phyloP scores from a whole-genome alignment of 2,329 filamentous ascomycete genomes.

The Fusarium sp. region DNA sequence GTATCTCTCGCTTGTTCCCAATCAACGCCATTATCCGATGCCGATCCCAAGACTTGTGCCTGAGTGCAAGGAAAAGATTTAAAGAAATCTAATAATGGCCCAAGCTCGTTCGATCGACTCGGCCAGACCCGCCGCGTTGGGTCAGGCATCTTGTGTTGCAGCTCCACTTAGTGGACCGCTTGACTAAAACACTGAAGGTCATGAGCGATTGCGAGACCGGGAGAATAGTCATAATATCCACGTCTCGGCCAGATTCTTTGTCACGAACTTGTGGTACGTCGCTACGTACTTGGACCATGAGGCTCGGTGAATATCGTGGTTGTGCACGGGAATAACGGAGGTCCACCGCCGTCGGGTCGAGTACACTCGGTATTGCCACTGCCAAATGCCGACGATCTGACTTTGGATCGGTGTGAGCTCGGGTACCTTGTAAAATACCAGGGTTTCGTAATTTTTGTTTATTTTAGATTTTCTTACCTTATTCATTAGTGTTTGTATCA shows the following conservation, averaged over 20 bases:
- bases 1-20: neutral
- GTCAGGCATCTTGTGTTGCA: neutral
- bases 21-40: neutral
- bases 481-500: neutral
- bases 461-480: neutral
- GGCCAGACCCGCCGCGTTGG: conserved; percentile 20
- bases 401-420: neutral
- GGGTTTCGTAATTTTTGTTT: neutral
- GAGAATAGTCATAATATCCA: conserved; percentile 22
- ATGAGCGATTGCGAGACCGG: neutral
- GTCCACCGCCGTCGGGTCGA: neutral
- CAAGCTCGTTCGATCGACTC: conserved; percentile 24
- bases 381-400: neutral
- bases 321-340: neutral
- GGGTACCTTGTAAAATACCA: neutral
- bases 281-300: neutral
- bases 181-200: conserved; percentile 6
- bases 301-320: neutral
- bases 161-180: conserved; percentile 7
- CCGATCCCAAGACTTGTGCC: conserved; percentile 6
- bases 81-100: conserved; percentile 19
- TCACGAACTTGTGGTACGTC: neutral
- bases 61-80: conserved; percentile 1
- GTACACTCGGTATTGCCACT: neutral
- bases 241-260: conserved; percentile 1